A percentile compares a stretch with the other conserved stretches of the same genome.
phyloP scores from a whole-genome alignment of 805 yeast genomes.

The Cyberlindnera galapagoensis region DNA sequence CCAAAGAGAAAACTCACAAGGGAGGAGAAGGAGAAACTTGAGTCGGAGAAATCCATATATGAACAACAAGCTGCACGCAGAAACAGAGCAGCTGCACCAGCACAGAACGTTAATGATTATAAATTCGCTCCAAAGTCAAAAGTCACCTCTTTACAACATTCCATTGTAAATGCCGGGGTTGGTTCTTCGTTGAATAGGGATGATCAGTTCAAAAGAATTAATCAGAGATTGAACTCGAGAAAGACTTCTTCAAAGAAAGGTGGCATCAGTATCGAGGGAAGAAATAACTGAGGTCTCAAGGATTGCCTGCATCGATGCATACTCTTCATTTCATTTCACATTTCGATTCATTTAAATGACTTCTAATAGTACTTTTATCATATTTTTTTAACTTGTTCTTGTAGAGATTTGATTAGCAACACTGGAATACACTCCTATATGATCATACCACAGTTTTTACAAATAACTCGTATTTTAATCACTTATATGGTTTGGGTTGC shows the following conservation, averaged over 20 bases:
- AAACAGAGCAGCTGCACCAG: conserved; percentile 95
- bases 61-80: conserved; percentile 89
- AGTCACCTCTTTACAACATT: conserved; percentile 34
- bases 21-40: conserved; percentile 14
- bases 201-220: conserved; percentile 77
- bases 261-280: conserved; percentile 67
- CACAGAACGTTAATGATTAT: conserved; percentile 81
- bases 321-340: too few relatives aligned
- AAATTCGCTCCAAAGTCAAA: conserved; percentile 83
- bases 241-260: conserved; percentile 40
- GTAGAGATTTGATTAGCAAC: not conserved
- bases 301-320: too few relatives aligned
- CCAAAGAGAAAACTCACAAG: conserved; percentile 5
- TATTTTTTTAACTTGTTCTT: too few relatives aligned
- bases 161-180: conserved; percentile 36
- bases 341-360: too few relatives aligned
- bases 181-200: conserved; percentile 52
- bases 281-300: too few relatives aligned
- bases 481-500: too few relatives aligned
- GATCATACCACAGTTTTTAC: conserved; percentile 2
- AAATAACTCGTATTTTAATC: conserved; percentile 20
- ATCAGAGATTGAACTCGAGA: conserved; percentile 31
- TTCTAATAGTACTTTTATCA: too few relatives aligned
- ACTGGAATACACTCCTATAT: not conserved
- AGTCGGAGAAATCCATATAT: conserved; percentile 54